Base-by-base conservation (phyloP, 1,284 basidiomycete genomes). In the Pseudozyma sp. region DNA sequence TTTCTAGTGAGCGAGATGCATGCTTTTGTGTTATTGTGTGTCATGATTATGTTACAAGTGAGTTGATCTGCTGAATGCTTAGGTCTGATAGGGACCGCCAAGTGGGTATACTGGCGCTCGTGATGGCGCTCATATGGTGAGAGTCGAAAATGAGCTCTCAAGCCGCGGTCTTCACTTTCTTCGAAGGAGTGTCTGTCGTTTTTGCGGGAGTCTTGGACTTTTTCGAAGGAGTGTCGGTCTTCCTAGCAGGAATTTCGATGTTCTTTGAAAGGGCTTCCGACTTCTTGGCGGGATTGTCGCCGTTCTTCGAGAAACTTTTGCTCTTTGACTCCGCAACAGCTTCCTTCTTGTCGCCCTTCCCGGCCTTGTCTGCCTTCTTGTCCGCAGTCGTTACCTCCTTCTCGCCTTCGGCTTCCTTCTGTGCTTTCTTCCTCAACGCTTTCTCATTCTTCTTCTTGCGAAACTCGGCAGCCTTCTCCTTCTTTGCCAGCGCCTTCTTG, bases 391-490 rank as follows among this genome's bases (percentile, higher is more conserved):
- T n/a, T 11, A 35, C 6, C 44, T 55, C 21, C n/a, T 38, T 45
- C 31, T 55, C 53, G n/a, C 36, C 34, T 16, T 53, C 43, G 16
- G 60, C 60, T 5, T 44, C 36, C 31, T 61, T 50, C 34, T 59
- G 21, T 1, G 50, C 62, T 21, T 70, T 74, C 21, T 59, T 52
- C 52, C 69, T 62, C 43, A 56, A 18, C 1, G 56, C 61, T 40
- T 51, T 42, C 34, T 70, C 59, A 44, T 69, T 65, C 62, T 67
- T 68, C 42, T 61, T 68, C 42, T 64, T 19, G 18, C 65, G 61
- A 31, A 66, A 62, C 48, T 69, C 61, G 14, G 64, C 59, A 3
- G 59, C 63, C 50, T 67, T 70, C 25, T 67, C 54, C 54, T 70
- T 75, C 54, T 58, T 70, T 12, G 55, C 52, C 35, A 65, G 19